Base-by-base conservation (phyloP, 306 rosid genomes). In the Cucumis cinereus region DNA sequence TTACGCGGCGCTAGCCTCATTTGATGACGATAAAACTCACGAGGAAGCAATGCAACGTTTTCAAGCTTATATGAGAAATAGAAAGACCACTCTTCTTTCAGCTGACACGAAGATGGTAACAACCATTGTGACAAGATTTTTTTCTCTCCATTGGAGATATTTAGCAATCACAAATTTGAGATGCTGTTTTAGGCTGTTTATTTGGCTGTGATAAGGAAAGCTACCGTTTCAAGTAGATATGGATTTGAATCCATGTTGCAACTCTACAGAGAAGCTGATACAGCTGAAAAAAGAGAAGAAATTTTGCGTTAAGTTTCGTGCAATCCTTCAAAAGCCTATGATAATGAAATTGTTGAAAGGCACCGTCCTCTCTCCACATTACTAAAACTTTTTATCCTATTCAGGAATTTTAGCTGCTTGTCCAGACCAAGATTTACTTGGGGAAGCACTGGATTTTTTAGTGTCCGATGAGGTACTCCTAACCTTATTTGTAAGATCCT, bases 351-450 rank as follows among this genome's bases (percentile, higher is more conserved):
- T 67, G 4, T 1, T 67, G 30, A 10, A 15, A 10, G 24, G 35
- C 73, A 33, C 36, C 10, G 16, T 33, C 15, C 15, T 33, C 26
- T 22, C 49, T 55, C 56, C 57, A 69, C 35, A 28, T 22, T 52
- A 19, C 47, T 50, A 45, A 57, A 61, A 30, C 50, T 20, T 75
- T 49, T 41, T 45, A 76, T n/a, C 40, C 83, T 66, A 24, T 69
- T 49, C 84, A 90, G 96, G 88, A 57, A 72, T 68, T 55, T 76
- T 88, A 15, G 83, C 90, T 63, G 82, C 91, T 26, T 85, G 90
- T 80, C 72, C 88, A 49, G 91, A 88, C 71, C 88, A 88, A 30
- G 55, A 83, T 75, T 61, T 85, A 62, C 85, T 84, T 60, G 59
- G 79, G 23, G 88, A 89, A 82, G 88, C 76, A 77, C 77, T 89